Evolutionary conservation across 371 early-diverging fungal species (phyloP).

Genomic region (Funneliformis caledonium): DNA sequence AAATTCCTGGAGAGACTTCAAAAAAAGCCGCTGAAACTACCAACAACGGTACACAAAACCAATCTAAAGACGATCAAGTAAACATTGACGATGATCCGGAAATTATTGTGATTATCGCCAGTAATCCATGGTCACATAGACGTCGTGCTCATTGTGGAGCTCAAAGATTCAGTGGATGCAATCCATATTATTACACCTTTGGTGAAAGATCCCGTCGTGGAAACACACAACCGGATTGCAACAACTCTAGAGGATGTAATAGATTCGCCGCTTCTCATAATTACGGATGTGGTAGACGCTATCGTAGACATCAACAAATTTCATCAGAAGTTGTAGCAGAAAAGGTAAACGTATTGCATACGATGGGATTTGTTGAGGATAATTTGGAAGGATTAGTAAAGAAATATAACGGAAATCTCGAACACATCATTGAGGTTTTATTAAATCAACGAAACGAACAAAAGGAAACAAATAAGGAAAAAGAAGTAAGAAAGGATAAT

Average conservation of each 20-base stretch:
- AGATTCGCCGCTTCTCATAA: neutral
- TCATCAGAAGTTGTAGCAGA: neutral
- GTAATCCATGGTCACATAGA: neutral
- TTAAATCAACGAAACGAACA: neutral
- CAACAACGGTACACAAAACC: too few relatives aligned
- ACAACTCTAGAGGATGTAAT: too few relatives aligned
- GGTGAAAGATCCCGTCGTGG: neutral
- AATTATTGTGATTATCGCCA: neutral
- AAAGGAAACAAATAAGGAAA: neutral
- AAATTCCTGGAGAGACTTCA: conserved; percentile 1
- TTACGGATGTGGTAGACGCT: neutral
- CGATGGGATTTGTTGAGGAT: conserved; percentile 12
- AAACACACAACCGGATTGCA: too few relatives aligned
- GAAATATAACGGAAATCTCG: conserved; percentile 6
- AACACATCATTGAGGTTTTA: neutral
- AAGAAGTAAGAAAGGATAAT: too few relatives aligned
- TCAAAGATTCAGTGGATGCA: neutral
- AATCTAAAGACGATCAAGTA: neutral
- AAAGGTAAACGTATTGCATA: neutral
- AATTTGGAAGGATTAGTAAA: conserved; percentile 2
- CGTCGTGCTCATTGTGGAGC: neutral
- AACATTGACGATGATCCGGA: neutral
- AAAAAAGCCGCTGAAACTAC: neutral
- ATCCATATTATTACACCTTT: neutral
- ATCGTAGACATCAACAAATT: neutral